Evolutionary conservation across 352 stramenopile species (phyloP).

Genomic region (Hyaloperonospora arabidopsidis): DNA sequence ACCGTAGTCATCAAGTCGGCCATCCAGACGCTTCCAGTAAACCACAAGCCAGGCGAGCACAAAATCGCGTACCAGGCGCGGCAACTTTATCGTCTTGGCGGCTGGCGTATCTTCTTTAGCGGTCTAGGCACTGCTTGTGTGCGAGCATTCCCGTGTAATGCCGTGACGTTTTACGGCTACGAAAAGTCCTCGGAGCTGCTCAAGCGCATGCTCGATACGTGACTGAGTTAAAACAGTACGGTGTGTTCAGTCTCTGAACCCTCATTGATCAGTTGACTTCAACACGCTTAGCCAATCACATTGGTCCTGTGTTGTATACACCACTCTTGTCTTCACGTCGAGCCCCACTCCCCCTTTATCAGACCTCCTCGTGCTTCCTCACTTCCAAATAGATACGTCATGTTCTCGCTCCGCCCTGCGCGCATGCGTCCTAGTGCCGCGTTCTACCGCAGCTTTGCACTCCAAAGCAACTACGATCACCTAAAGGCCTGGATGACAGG

Average conservation of each 20-base stretch:
- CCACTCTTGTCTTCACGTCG: slow-evolving; percentile 14
- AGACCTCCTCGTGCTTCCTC: too few relatives aligned
- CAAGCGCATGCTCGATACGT: slow-evolving; percentile 32
- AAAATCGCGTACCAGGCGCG: slow-evolving; percentile 66
- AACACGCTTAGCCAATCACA: slow-evolving; percentile 18
- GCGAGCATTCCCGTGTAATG: slow-evolving; percentile 78
- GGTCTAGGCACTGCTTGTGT: slow-evolving; percentile 69
- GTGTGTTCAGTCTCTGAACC: too few relatives aligned
- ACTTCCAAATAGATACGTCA: slow-evolving; percentile 5
- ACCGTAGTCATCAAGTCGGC: slow-evolving; percentile 74
- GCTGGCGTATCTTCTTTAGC: slow-evolving; percentile 67
- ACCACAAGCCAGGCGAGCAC: slow-evolving; percentile 43
- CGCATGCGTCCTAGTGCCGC: slow-evolving; percentile 11
- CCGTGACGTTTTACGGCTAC: slow-evolving; percentile 83
- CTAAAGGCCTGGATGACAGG: slow-evolving; percentile 52
- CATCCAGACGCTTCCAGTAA: slow-evolving; percentile 69
- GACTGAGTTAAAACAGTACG: background rate
- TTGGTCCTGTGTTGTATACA: background rate
- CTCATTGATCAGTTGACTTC: too few relatives aligned
- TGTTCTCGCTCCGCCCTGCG: slow-evolving; percentile 10
- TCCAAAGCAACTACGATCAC: slow-evolving; percentile 40
- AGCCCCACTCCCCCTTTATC: slow-evolving; percentile 2
- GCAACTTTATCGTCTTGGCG: slow-evolving; percentile 57
- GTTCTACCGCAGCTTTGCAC: slow-evolving; percentile 9
- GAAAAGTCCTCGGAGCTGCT: slow-evolving; percentile 67